Conservation (phyloP, 1,284 basidiomycete genomes). For the Leccinum pachyderme region DNA sequence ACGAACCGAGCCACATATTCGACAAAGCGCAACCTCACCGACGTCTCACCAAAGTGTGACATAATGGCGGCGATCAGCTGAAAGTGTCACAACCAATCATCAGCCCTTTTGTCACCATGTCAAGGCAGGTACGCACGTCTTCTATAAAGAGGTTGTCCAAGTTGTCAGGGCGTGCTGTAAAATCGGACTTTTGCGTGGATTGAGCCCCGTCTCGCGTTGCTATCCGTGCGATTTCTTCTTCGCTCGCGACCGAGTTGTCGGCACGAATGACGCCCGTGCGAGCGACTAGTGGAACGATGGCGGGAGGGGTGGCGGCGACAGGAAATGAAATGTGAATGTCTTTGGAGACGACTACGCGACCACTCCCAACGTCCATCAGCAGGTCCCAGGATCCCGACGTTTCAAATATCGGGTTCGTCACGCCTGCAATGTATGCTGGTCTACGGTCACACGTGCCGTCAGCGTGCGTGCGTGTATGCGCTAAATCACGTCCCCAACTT, state of each 20-base stretch:
- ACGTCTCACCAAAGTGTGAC: constrained; percentile 74
- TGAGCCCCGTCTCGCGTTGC: constrained; percentile 36
- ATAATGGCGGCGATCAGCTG: constrained; percentile 70
- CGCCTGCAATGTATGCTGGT: constrained; percentile 91
- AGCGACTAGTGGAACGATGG: constrained; percentile 44
- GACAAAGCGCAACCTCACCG: constrained; percentile 75
- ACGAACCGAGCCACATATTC: constrained; percentile 79
- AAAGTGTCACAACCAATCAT: constrained; percentile 7
- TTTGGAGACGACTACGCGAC: constrained; percentile 82
- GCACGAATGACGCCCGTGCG: constrained; percentile 62
- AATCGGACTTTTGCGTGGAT: constrained; percentile 47
- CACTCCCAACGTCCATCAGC: constrained; percentile 85
- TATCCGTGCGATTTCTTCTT: constrained; percentile 58
- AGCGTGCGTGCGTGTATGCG: not conserved
- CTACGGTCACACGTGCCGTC: constrained; percentile 37
- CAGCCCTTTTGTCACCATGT: constrained; percentile 17
- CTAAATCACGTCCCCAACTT: constrained; percentile 33
- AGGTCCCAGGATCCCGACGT: constrained; percentile 88
- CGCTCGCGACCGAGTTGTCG: constrained; percentile 56
- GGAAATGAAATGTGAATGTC: constrained; percentile 70
- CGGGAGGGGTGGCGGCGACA: constrained; percentile 39
- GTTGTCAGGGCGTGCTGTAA: constrained; percentile 57
- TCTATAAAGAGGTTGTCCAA: constrained; percentile 88
- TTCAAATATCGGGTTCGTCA: constrained; percentile 96
- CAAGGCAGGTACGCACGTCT: constrained; percentile 59